Percentiles rank a stretch among this genome's conserved stretches.
Evolutionary conservation across 345 rosid genomes (phyloP).

Genomic region (Eucalyptus leucophloia): DNA sequence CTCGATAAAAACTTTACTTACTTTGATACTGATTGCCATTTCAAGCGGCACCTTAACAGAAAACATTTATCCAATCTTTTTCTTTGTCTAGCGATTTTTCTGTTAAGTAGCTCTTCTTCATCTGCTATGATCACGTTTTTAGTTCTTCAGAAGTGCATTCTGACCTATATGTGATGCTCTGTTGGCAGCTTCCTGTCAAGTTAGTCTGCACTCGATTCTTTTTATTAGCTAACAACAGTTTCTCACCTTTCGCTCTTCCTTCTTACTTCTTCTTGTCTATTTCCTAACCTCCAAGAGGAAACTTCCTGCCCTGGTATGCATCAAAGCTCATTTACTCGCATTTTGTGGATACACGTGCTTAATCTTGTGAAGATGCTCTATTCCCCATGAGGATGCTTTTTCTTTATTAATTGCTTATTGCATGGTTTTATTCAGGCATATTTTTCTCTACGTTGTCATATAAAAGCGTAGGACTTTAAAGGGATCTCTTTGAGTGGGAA

Average conservation of each 20-base stretch:
- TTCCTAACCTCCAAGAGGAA: background rate
- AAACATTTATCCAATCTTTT: background rate
- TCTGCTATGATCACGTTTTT: background rate
- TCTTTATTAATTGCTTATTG: background rate
- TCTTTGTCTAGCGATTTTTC: background rate
- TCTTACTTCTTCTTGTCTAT: background rate
- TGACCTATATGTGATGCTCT: background rate
- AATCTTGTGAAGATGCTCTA: background rate
- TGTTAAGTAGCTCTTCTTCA: background rate
- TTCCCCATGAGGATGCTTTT: background rate
- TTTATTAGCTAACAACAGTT: background rate
- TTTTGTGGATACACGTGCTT: background rate
- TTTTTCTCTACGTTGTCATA: background rate
- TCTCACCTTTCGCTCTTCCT: background rate
- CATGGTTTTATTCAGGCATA: background rate
- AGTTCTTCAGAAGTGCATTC: background rate
- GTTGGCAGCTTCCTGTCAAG: background rate
- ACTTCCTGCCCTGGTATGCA: background rate
- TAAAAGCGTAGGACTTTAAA: background rate
- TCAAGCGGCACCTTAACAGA: background rate
- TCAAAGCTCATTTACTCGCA: background rate
- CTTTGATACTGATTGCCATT: background rate
- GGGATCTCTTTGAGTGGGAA: background rate
- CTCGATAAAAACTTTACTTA: background rate
- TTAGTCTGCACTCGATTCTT: background rate